Conservation (phyloP, 352 stramenopile species). For the Globisporangium alternatum region DNA sequence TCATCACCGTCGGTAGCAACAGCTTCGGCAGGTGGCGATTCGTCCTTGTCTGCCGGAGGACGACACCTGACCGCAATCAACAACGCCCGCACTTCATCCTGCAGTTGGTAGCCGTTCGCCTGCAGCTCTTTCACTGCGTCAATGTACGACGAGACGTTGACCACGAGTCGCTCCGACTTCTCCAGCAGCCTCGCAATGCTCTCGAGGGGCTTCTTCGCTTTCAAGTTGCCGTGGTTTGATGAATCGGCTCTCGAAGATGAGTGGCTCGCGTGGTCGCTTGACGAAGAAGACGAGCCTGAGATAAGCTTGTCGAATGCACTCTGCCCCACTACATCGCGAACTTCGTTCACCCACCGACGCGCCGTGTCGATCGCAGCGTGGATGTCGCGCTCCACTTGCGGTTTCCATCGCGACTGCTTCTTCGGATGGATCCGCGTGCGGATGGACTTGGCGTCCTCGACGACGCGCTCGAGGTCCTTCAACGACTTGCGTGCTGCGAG, state of each 20-base stretch:
- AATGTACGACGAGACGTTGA: conserved; percentile 71
- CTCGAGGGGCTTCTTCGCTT: conserved; percentile 70
- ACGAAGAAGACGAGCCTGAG: conserved; percentile 18
- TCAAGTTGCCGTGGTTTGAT: conserved; percentile 18
- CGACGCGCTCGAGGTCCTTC: conserved; percentile 56
- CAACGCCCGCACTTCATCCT: conserved; percentile 48
- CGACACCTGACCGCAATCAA: conserved; percentile 56
- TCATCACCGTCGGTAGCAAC: conserved; percentile 12
- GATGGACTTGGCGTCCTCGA: conserved; percentile 66
- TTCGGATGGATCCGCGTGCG: conserved; percentile 67
- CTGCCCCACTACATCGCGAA: conserved; percentile 63
- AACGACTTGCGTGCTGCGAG: conserved; percentile 59
- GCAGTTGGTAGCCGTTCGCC: conserved; percentile 36
- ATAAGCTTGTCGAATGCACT: conserved; percentile 67
- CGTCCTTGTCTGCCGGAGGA: conserved; percentile 13
- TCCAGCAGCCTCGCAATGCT: conserved; percentile 60
- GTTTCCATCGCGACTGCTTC: conserved; percentile 82
- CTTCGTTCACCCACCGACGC: conserved; percentile 72
- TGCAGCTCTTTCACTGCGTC: conserved; percentile 57
- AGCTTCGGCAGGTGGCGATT: conserved; percentile 1
- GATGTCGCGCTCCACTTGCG: conserved; percentile 79
- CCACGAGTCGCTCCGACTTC: conserved; percentile 51
- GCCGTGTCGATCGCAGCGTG: conserved; percentile 60
- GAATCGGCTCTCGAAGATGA: conserved; percentile 6
- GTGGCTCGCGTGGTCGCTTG: conserved; percentile 10